Evolutionary conservation across 352 stramenopile genomes (phyloP), one percentile per base, ranked within the genome.

Genomic region (Chrysophaeum taylorii): DNA sequence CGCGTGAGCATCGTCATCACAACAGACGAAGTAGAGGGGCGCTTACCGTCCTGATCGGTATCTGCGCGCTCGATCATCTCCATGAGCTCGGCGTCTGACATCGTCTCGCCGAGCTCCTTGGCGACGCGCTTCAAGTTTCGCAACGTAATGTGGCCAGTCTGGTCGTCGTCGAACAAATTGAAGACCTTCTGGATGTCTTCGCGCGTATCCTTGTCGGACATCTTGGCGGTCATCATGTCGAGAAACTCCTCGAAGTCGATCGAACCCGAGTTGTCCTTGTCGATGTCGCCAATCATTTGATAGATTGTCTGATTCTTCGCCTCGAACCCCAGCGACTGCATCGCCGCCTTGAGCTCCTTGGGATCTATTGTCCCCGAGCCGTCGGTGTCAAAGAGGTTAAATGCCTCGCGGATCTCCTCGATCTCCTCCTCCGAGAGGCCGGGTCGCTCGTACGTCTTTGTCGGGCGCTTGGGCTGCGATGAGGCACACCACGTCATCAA

Each of bases 41-140:
- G n/a, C n/a, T n/a, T n/a, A n/a, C n/a, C 92, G 78, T 98, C 93
- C 50, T 92, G 84, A 78, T 97, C 92, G 12, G 84, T 86, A 74
- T 97, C 92, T 29, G 93, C 93, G 61, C 95, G 84, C 74, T 98
- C 92, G 76, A 98, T 98, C 93, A 98, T 98, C 76, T 98, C 93
- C 72, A 96, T 85, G 45, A 98, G 81, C 78, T 98, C 93, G 61
- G 94, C 91, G 81, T 98, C 92, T n/a, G n/a, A 48, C 90, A 97
- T 96, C 71, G 92, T 97, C 82, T 98, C 92, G 36, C 93, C 93
- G 2, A 98, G 82, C 75, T 97, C 93, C 73, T 96, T 96, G 5
- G 92, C 92, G 43, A 98, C 93, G 48, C 92, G 86, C 80, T 97
- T 97, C 69, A 98, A 84, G 81, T 98, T 97, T 68, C 89, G 83